Conservation (phyloP, 2,329 filamentous ascomycete species). For the Aspergillus caelatus region DNA sequence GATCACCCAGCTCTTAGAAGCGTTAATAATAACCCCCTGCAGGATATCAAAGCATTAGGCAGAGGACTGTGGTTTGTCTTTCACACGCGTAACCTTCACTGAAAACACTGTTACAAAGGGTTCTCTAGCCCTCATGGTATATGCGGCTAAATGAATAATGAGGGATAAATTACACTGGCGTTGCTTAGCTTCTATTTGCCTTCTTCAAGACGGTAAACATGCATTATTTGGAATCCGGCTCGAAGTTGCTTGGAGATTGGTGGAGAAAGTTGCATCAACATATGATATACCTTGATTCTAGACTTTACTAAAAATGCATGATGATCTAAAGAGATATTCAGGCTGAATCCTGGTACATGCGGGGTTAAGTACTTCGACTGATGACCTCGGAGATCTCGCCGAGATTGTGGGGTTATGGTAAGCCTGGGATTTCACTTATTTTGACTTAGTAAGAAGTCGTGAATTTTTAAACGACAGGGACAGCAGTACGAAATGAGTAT, state of each 20-base stretch:
- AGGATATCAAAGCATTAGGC: not conserved
- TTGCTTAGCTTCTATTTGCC: not conserved
- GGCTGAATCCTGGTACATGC: not conserved
- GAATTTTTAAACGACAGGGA: not conserved
- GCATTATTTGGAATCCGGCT: not conserved
- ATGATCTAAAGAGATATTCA: not conserved
- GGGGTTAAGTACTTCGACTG: not conserved
- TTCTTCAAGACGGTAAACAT: not conserved
- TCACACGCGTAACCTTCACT: too few species aligned
- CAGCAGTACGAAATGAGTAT: not conserved
- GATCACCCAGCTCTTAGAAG: not conserved
- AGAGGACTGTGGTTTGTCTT: not conserved
- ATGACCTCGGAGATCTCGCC: not conserved
- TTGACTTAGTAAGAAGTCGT: not conserved
- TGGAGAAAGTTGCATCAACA: not conserved
- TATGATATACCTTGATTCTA: not conserved
- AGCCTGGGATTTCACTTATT: not conserved
- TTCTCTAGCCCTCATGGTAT: not conserved
- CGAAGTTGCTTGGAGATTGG: not conserved
- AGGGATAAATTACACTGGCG: not conserved
- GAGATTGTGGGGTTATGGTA: not conserved
- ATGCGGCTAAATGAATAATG: not conserved
- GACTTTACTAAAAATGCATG: not conserved
- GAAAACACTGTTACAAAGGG: not conserved
- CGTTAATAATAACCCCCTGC: not conserved